A percentile compares a stretch with the other conserved stretches of the same genome.
Conservation (phyloP, 495 filamentous ascomycete species). For the Tuber umbilicatum region DNA sequence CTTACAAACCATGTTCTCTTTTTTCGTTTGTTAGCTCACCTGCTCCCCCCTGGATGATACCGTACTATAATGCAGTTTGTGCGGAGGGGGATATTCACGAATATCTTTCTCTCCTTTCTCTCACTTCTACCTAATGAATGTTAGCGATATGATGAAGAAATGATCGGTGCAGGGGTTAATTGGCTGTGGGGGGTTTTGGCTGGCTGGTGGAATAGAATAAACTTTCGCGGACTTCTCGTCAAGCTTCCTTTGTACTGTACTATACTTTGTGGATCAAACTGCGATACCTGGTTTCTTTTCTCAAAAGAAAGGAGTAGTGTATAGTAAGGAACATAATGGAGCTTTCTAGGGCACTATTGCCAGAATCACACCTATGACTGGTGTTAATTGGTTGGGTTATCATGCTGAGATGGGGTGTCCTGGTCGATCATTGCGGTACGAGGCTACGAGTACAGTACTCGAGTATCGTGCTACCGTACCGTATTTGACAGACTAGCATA, state of each 20-base stretch:
- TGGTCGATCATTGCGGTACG: no score
- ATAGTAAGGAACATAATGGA: background rate
- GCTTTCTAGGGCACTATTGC: background rate
- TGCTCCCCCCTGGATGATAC: background rate
- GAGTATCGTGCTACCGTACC: no score
- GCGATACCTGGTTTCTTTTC: background rate
- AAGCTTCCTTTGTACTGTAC: background rate
- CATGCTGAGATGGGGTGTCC: background rate
- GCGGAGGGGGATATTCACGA: background rate
- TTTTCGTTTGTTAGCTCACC: background rate
- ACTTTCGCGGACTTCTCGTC: background rate
- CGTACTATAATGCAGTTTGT: background rate
- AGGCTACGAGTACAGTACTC: no score
- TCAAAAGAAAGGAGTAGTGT: background rate
- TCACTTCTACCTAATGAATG: background rate
- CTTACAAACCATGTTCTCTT: background rate
- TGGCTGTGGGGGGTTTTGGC: background rate
- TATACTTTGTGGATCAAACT: background rate
- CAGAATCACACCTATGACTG: no score
- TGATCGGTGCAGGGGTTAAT: background rate
- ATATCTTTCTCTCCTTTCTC: background rate
- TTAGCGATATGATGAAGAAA: background rate
- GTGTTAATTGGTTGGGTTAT: background rate
- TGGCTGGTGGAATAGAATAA: background rate
- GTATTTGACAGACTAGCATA: no score